Evolutionary conservation across 2,329 filamentous ascomycete species (phyloP).

Genomic region (Thielaviopsis euricoi): DNA sequence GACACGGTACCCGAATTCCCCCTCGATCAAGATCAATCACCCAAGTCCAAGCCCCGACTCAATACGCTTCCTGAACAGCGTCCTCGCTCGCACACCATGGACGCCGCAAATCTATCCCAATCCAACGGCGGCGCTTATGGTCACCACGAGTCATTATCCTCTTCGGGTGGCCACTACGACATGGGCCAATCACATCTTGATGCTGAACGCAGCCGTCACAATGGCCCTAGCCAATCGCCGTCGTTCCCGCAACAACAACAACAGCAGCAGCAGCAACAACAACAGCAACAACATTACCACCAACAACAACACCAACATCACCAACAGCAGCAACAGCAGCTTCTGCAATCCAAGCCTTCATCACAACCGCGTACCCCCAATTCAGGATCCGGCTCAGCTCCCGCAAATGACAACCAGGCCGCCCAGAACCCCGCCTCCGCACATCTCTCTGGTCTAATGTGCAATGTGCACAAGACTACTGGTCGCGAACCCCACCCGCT

Average conservation of each 20-base stretch:
- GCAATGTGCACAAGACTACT: slow-evolving; percentile 67
- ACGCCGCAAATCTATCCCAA: slow-evolving; percentile 3
- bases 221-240: slow-evolving; percentile 40
- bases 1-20: neutral
- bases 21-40: neutral
- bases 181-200: slow-evolving; percentile 27
- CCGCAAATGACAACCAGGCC: slow-evolving; percentile 15
- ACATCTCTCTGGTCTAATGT: slow-evolving; percentile 50
- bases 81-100: slow-evolving; percentile 8
- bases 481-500: slow-evolving; percentile 80
- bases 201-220: slow-evolving; percentile 35
- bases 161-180: slow-evolving; percentile 2
- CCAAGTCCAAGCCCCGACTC: neutral
- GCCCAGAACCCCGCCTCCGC: slow-evolving; percentile 32
- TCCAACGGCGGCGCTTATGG: slow-evolving; percentile 10
- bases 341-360: slow-evolving; percentile 35
- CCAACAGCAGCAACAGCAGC: slow-evolving; percentile 23
- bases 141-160: slow-evolving; percentile 1
- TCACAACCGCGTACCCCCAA: slow-evolving; percentile 38
- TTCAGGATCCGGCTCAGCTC: slow-evolving; percentile 19
- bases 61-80: neutral
- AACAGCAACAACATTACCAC: slow-evolving; percentile 15
- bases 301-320: slow-evolving; percentile 21
- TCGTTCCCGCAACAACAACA: slow-evolving; percentile 23
- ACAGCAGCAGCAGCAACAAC: neutral